phyloP scores from a whole-genome alignment of 2,329 filamentous ascomycete genomes.

The Neofusicoccum cordaticola region DNA sequence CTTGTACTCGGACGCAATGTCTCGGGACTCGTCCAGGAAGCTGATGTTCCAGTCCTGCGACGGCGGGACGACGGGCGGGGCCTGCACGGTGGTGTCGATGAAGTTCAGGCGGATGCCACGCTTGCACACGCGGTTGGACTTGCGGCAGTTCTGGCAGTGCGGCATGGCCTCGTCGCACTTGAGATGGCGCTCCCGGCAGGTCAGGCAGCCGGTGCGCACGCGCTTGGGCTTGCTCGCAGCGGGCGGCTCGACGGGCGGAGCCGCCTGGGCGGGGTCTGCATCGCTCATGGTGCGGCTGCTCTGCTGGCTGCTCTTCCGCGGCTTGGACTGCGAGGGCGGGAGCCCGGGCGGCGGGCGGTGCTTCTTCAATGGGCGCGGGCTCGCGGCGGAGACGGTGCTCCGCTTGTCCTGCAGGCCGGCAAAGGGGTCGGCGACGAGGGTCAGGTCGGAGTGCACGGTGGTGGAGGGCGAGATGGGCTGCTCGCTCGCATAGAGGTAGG shows the following conservation, averaged over 20 bases:
- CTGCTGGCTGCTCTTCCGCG: conserved; percentile 2
- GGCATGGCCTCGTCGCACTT: conserved; percentile 80
- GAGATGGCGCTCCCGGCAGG: conserved; percentile 82
- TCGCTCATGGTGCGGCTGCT: conserved; percentile 20
- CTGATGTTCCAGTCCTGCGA: conserved; percentile 68
- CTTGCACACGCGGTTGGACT: conserved; percentile 82
- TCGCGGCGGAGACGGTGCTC: conserved; percentile 22
- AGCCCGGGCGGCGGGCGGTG: background rate
- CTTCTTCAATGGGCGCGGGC: conserved; percentile 19
- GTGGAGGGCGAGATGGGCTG: conserved; percentile 18
- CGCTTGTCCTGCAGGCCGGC: conserved; percentile 10
- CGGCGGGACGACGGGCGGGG: conserved; percentile 61
- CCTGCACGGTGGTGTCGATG: conserved; percentile 75
- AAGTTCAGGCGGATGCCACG: conserved; percentile 87
- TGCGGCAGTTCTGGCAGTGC: conserved; percentile 75
- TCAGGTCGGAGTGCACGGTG: conserved; percentile 20
- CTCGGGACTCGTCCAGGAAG: conserved; percentile 84
- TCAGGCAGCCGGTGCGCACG: conserved; percentile 86
- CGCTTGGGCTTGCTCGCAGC: conserved; percentile 67
- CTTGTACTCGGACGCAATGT: conserved; percentile 86
- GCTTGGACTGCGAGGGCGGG: background rate
- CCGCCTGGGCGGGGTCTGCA: conserved; percentile 18
- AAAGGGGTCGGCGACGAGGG: conserved; percentile 20
- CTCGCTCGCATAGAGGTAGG: conserved; percentile 23
- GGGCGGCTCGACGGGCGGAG: conserved; percentile 21